Base-by-base conservation (phyloP, 2,329 filamentous ascomycete genomes). In the Pseudopithomyces maydicus region DNA sequence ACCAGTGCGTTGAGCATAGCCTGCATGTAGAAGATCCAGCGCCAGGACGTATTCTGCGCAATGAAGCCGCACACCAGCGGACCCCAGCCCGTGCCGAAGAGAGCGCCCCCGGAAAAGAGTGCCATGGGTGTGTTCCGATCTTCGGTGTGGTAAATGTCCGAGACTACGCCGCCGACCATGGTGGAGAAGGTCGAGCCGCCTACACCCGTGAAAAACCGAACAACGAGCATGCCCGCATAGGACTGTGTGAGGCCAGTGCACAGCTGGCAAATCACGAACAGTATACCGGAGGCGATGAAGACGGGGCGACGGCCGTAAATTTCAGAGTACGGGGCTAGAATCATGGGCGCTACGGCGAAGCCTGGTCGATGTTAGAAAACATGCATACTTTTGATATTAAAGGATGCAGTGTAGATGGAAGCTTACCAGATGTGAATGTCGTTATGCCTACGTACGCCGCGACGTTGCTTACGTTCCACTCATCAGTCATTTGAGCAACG, bases 21-120 rank as follows among this genome's bases (percentile, higher is more conserved):
- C 65, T 97, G 93, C 26, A 93, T 82, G 83, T 92, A 96, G 73
- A 96, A 96, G 0, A 93, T 85, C 92, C 92, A 97, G 59, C 91
- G 86, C 91, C 91, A 96, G 4, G 77, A 82, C 1, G 85, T 81
- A 49, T 85, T 81, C 35, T 90, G 78, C 0, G 88, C 85, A 59
- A 97, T 86, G 44, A 88, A 85, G 0, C 90, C 86, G 4, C 84
- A 84, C 0, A 92, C 79, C 6, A 97, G 70, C 0, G 92, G 92
- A 0, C 92, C 93, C 0, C 89, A 78, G 0, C 92, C 92, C 0
- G 92, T 96, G 0, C 92, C 94, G 10, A 89, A 82, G 0, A 97
- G 79, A 0, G 92, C 92, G 3, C 82, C 81, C 0, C 89, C 91
- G n/a, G 89, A 90, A 74, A 96, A 97, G 0, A 96, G 72, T 0